Evolutionary conservation across 2,329 filamentous ascomycete genomes (phyloP), one percentile per base, ranked within the genome.

Genomic region (Botryotinia globosa): DNA sequence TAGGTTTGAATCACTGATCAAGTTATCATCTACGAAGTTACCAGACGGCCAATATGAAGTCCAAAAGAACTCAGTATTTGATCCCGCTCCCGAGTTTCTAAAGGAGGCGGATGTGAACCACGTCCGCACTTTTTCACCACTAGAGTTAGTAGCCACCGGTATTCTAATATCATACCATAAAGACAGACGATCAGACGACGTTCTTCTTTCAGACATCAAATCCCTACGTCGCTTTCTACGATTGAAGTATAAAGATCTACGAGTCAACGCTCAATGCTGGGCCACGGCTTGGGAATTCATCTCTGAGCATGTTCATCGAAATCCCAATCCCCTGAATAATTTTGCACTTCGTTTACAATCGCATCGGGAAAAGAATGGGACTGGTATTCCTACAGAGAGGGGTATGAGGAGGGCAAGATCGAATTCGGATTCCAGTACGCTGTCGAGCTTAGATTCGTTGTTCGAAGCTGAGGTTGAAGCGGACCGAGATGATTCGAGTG

Each of bases 261-360:
- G 81, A 18, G 75, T 81, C 12, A 82, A 82, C 59, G 76, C 77
- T 8, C 76, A 76, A 56, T 82, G 81, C 54, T 82, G 80, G 80
- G 66, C 72, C 34, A 77, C 77, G 6, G 69, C 79, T 12, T 81
- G 80, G 77, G 73, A 77, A 20, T 81, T 77, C 59, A 79, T 82
- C 25, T 71, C 69, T 22, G 20, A 54, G 7, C 69, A 65, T 4
- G 34, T 71, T 18, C 37, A 51, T 14, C 44, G 45, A 3, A 44
- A 56, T 29, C 14, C 65, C 25, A 56, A 68, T 42, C 7, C 65
- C 25, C 29, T 42, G 10, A 56, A 56, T 5, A 25, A 68, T 25
- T 68, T 56, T 7, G 65, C 65, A 32, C 18, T 68, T 32, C 48
- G 48, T 44, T 32, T 68, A 56, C 48, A 68, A 56, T 56, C 65